Base-by-base conservation (phyloP, 2,329 filamentous ascomycete genomes). In the Arthroderma uncinatum region DNA sequence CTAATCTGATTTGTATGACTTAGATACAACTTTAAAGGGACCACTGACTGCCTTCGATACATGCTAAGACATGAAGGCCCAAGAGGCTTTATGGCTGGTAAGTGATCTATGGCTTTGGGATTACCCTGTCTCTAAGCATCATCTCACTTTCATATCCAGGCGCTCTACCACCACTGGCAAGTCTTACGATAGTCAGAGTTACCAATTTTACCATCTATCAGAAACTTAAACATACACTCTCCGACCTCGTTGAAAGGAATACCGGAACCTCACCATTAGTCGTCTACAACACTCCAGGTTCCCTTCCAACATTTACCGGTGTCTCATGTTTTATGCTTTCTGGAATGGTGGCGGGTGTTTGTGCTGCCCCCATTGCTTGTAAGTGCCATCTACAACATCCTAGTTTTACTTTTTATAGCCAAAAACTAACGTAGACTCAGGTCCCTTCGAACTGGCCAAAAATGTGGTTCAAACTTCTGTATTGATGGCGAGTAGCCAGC, bases 401-500 rank as follows among this genome's bases (percentile, higher is more conserved):
- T 33, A 8, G 19, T n/a, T n/a, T n/a, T n/a, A n/a, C n/a, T n/a
- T n/a, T n/a, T 44, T 19, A 6, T 42, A 30, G 19, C 42, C 16
- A 4, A 54, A 34, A n/a, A 19, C 28, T 34, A 16, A 53, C 44
- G 39, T 56, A 55, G 2, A 28, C 25, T 2, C 54, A 75, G 74
- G 74, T 58, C 74, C 74, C 1, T 74, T 77, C 55, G 74, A 77
- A 65, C 64, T 76, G 34, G 71, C 74, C 53, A 77, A 77, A 62
- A 77, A 77, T 57, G 74, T 76, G 4, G 73, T 76, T 14, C 74
- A 77, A 62, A 75, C 74, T 7, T 76, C 74, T 0, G 74, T 77
- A 34, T 63, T 77, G 50, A 72, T 77, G 59, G 53, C 30, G 16
- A 54, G 37, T n/a, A 70, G 73, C 7, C 70, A 74, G 39, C 67